Evolutionary conservation across 2,329 filamentous ascomycete species (phyloP), one percentile per base, ranked within the genome.

Genomic region (Talaromyces sp.): DNA sequence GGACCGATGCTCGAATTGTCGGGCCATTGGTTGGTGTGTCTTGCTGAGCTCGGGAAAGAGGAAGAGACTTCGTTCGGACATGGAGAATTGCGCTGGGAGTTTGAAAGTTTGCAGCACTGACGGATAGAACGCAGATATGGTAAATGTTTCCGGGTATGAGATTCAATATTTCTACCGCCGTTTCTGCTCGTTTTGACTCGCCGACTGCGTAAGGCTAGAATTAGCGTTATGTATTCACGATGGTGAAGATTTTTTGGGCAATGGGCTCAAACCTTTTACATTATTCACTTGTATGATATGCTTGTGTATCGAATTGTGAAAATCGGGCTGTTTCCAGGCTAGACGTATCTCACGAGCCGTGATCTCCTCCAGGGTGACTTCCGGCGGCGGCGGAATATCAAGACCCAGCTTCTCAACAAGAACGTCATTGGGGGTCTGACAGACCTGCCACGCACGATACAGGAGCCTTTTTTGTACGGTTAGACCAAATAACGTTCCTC

Each of bases 251-350:
- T 8, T n/a, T 16, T 16, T 9, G 1, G n/a, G 9, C n/a, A 14
- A 11, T 7, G 8, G 24, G 4, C 14, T 3, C 27, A 35, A 74
- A 94, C 90, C 90, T 76, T 91, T 90, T 39, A 93, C 87, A 37
- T 93, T 93, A 73, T 99, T 97, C 60, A 99, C 87, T 70, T 96
- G 90, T 47, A 99, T 90, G 41, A 93, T 82, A 69, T 96, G 94
- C 75, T 92, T 95, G 48, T 91, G 83, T 49, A 95, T 89, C 2
- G 89, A 83, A 56, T 81, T 80, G 39, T 83, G 79, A 58, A 80
- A 78, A 57, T 84, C 83, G 0, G 90, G 87, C 54, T 87, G 84
- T 56, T 91, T 90, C 94, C 94, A 99, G 71, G 92, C 91, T 39
- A 99, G 81, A 27, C 92, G 89, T 29, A 95, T 89, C 51, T 91